Base-by-base conservation (phyloP, 2,329 filamentous ascomycete genomes). In the Alternaria triticina region DNA sequence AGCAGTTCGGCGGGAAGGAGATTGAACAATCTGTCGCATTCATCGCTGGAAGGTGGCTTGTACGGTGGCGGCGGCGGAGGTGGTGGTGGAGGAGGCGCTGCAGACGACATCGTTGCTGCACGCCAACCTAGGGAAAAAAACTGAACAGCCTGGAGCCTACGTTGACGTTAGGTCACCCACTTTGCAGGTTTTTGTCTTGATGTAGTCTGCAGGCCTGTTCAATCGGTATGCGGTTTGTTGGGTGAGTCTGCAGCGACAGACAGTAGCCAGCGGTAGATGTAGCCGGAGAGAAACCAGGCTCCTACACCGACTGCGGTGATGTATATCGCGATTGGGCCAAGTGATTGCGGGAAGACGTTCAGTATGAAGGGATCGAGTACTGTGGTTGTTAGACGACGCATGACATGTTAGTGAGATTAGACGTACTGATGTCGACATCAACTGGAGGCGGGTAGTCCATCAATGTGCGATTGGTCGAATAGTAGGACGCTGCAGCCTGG, bases 361-460 rank as follows among this genome's bases (percentile, higher is more conserved):
- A 90, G 81, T 44, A 96, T 64, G 75, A 90, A 98, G 0, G 94
- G 94, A 79, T 98, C 96, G 23, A 99, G 87, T 72, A 97, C 91
- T 79, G 17, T 17, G 28, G 5, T 20, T 23, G 67, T 75, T 64
- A 77, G 68, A 57, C 27, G 46, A 25, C 20, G 25, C 15, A 33
- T 12, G 11, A 6, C 6, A 4, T 5, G 43, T 6, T n/a, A 13
- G 12, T 22, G 7, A 20, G 45, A 47, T 20, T n/a, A 13, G 64
- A 49, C 81, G 61, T 74, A 84, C 83, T 89, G 60, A 91, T 81
- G 72, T 99, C 95, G 55, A 91, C 91, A 57, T 89, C 83, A 5
- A 98, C 93, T 0, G 89, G 87, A 3, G 90, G 90, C 13, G 92
- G 91, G 65, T 85, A 74, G 52, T 83, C 80, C 95, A 98, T 98